These are phyloP conservation scores for Halophytophthora polymorphica DNA, from an alignment of 352 stramenopile genomes.

Conservation along the genomic window DNA sequence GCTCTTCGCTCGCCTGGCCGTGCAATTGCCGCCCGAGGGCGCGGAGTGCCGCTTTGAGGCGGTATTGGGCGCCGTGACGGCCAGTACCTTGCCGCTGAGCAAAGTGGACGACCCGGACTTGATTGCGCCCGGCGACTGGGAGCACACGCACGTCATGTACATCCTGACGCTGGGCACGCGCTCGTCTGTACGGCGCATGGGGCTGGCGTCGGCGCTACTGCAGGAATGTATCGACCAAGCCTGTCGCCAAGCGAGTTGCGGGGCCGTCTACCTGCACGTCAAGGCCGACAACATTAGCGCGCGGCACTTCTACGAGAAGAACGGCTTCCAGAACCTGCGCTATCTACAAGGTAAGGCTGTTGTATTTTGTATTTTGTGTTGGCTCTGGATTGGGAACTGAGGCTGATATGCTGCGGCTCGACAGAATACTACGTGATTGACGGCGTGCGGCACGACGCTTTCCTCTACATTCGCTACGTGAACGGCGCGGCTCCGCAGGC, in stretches of 20 bases:
- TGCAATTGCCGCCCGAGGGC: constrained; percentile 28
- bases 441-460: constrained; percentile 72
- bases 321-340: constrained; percentile 92
- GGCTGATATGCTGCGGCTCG: background rate
- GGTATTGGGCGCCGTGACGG: constrained; percentile 90
- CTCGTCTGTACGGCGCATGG: constrained; percentile 78
- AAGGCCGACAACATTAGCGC: constrained; percentile 94
- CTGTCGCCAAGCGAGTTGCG: constrained; percentile 67
- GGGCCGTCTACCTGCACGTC: constrained; percentile 95
- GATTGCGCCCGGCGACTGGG: constrained; percentile 49
- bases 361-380: constrained; percentile 4
- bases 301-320: constrained; percentile 95
- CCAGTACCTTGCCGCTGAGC: constrained; percentile 79
- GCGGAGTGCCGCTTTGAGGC: constrained; percentile 19
- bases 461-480: constrained; percentile 85
- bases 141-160: constrained; percentile 92
- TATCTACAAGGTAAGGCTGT: constrained; percentile 81
- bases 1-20: constrained; percentile 89
- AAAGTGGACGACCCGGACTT: constrained; percentile 63
- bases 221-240: constrained; percentile 88
- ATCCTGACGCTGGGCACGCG: constrained; percentile 94
- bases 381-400: background rate
- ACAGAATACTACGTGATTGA: constrained; percentile 88
- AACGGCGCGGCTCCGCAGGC: constrained; percentile 61
- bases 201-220: constrained; percentile 91